These are phyloP conservation scores for Friedmanniomyces simplex DNA, from an alignment of 495 filamentous ascomycete genomes.

Conservation along the genomic window DNA sequence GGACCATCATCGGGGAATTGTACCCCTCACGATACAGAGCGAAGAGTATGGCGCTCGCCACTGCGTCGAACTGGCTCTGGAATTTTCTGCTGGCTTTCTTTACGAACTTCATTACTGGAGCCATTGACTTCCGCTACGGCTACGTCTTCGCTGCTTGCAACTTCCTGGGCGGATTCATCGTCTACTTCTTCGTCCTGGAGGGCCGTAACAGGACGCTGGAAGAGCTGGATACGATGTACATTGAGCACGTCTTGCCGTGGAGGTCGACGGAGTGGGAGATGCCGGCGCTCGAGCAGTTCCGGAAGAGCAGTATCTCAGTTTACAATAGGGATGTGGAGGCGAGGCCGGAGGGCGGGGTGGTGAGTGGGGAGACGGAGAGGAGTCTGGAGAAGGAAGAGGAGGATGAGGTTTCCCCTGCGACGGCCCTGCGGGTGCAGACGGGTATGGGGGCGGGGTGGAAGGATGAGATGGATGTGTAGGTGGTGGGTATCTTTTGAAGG, in stretches of 20 bases:
- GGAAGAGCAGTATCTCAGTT: background rate
- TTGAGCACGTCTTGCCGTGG: background rate
- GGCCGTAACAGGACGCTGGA: constrained; percentile 57
- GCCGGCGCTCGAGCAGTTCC: background rate
- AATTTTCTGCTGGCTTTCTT: constrained; percentile 59
- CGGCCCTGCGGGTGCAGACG: no score
- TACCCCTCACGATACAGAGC: constrained; percentile 70
- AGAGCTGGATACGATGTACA: constrained; percentile 68
- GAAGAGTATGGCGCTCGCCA: constrained; percentile 34
- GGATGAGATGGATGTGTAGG: no score
- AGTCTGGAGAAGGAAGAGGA: background rate
- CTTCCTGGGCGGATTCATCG: constrained; percentile 48
- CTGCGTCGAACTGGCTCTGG: constrained; percentile 58
- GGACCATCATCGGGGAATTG: constrained; percentile 39
- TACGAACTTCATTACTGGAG: constrained; percentile 59
- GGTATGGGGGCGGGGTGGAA: no score
- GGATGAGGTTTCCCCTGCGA: no score
- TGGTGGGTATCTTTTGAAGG: no score
- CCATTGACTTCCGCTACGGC: constrained; percentile 64
- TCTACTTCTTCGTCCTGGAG: constrained; percentile 73
- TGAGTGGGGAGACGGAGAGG: background rate
- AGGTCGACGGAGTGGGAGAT: background rate
- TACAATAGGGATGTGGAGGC: background rate
- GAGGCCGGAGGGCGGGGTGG: background rate
- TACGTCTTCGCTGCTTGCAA: constrained; percentile 69